phyloP scores from a whole-genome alignment of 495 filamentous ascomycete genomes.

The Penicillium herquei region DNA sequence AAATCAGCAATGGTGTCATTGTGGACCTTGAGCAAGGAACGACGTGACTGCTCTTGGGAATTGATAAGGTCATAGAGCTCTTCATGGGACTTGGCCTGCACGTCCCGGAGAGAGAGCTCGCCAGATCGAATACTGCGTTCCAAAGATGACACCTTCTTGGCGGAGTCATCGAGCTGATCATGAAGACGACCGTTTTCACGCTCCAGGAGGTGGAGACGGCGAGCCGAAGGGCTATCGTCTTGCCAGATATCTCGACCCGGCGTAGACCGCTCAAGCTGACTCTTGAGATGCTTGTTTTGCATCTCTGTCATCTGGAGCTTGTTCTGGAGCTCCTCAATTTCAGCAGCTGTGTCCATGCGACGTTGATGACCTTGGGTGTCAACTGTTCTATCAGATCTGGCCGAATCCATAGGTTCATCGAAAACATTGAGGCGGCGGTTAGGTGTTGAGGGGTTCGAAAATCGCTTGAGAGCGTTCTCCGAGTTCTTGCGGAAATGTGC shows the following conservation, averaged over 20 bases:
- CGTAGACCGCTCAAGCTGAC: slow-evolving; percentile 69
- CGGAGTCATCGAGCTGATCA: slow-evolving; percentile 91
- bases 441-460: slow-evolving; percentile 74
- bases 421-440: slow-evolving; percentile 68
- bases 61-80: slow-evolving; percentile 93
- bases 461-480: slow-evolving; percentile 61
- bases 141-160: slow-evolving; percentile 86
- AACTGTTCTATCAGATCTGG: slow-evolving; percentile 82
- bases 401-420: slow-evolving; percentile 67
- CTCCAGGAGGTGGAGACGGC: slow-evolving; percentile 87
- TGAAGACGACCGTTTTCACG: slow-evolving; percentile 90
- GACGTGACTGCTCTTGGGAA: slow-evolving; percentile 86
- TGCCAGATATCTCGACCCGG: slow-evolving; percentile 59
- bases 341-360: slow-evolving; percentile 85
- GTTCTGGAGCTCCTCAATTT: slow-evolving; percentile 91
- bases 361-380: slow-evolving; percentile 88
- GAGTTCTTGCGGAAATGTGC: slow-evolving; percentile 71
- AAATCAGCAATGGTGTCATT: slow-evolving; percentile 84
- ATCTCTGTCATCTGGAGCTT: slow-evolving; percentile 94
- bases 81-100: slow-evolving; percentile 91
- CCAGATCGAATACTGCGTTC: slow-evolving; percentile 85
- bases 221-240: slow-evolving; percentile 80
- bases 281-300: slow-evolving; percentile 92
- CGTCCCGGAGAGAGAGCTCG: slow-evolving; percentile 85
- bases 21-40: slow-evolving; percentile 76